phyloP scores from a whole-genome alignment of 441 rosid species.

The Arabidopsis lyrata region DNA sequence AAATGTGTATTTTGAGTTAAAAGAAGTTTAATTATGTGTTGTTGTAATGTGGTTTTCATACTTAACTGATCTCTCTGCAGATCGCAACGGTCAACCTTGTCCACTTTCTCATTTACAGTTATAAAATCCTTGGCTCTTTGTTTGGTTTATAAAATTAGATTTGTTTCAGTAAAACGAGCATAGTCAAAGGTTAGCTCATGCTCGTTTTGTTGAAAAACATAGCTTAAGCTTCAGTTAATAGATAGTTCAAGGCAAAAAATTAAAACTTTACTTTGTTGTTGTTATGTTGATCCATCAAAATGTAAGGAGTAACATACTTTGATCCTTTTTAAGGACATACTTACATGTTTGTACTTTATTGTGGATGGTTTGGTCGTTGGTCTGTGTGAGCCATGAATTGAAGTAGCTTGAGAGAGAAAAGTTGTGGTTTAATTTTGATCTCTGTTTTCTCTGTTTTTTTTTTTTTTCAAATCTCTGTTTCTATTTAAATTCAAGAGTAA shows the following conservation, averaged over 20 bases:
- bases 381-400: neutral
- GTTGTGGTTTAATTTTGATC: too few species aligned
- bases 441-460: too few species aligned
- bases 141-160: too few species aligned
- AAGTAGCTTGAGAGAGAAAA: slow-evolving; percentile 58
- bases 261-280: too few species aligned
- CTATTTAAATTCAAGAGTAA: too few species aligned
- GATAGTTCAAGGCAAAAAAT: neutral
- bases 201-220: neutral
- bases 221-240: neutral
- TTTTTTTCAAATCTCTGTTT: too few species aligned
- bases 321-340: too few species aligned
- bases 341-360: too few species aligned
- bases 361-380: neutral
- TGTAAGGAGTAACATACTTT: too few species aligned
- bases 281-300: too few species aligned
- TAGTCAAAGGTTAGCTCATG: neutral
- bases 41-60: neutral
- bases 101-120: neutral
- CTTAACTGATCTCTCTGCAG: neutral
- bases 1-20: neutral
- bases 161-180: too few species aligned
- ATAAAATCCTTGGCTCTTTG: too few species aligned
- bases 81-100: neutral
- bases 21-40: neutral